These are phyloP conservation scores for Ashbya aceris DNA, from an alignment of 1,139 yeast species.

Conservation along the genomic window DNA sequence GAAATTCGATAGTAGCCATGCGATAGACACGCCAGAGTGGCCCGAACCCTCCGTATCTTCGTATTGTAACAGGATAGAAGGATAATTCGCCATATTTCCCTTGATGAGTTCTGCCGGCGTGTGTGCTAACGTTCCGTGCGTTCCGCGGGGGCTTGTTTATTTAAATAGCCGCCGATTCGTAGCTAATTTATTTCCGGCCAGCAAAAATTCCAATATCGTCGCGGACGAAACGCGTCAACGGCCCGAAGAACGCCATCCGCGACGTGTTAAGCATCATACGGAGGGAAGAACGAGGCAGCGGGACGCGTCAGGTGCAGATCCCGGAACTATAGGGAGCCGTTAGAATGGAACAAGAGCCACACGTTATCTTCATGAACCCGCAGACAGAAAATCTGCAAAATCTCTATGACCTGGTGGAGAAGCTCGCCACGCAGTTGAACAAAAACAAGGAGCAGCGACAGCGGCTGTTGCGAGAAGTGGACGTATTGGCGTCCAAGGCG, in stretches of 20 bases:
- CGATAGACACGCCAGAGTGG: conserved; percentile 15
- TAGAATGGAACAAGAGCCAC: conserved; percentile 6
- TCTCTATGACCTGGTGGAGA: conserved; percentile 18
- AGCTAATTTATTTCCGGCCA: too few relatives aligned
- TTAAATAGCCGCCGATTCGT: too few relatives aligned
- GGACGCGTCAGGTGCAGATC: too few relatives aligned
- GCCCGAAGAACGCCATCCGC: too few relatives aligned
- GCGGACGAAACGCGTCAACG: too few relatives aligned
- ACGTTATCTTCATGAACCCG: conserved; percentile 21
- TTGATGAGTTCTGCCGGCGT: neutral
- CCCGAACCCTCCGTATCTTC: conserved; percentile 3
- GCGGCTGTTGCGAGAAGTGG: conserved; percentile 15
- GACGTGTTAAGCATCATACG: too few relatives aligned
- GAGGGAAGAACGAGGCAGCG: too few relatives aligned
- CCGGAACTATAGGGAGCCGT: neutral
- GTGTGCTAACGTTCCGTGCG: too few relatives aligned
- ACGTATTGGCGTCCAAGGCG: conserved; percentile 13
- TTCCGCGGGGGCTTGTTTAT: too few relatives aligned
- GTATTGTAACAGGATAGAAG: neutral
- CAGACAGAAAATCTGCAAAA: conserved; percentile 24
- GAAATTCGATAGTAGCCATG: conserved; percentile 18
- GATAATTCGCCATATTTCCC: neutral
- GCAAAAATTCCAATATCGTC: too few relatives aligned
- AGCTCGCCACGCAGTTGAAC: conserved; percentile 14
- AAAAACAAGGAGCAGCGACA: conserved; percentile 18